Evolutionary conservation across 2,329 filamentous ascomycete genomes (phyloP), one percentile per base, ranked within the genome.

Genomic region (Cladophialophora immunda): DNA sequence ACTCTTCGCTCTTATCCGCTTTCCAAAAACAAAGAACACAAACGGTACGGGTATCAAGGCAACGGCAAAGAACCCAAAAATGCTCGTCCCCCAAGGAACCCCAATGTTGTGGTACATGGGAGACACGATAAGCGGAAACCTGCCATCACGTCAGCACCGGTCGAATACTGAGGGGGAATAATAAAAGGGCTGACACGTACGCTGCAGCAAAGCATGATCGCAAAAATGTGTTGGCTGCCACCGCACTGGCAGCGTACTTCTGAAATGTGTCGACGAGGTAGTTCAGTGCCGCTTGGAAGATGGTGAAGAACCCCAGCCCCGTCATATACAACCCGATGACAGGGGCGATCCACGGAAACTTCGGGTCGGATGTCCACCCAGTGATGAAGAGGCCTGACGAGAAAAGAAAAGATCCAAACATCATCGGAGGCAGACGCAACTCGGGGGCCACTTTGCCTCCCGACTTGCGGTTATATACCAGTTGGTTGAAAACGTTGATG

Each of bases 361-460:
- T 69, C 2, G 67, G 68, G 64, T 80, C 82, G 50, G 85, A 83
- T 1, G 86, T 87, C 86, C 86, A 88, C 0, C 85, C 86, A 60
- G 87, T 85, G 84, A 85, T 86, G 75, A 88, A 87, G 4, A 88
- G 78, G 7, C 85, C 83, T 41, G 85, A 75, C 6, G 38, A n/a
- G 47, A 90, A 80, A 19, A 78, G 76, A 45, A 86, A 78, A 64
- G 79, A 81, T 27, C 83, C 83, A 2, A 84, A 68, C 71, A 86
- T 83, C 64, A 80, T 81, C 8, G 84, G 81, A 1, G 84, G 82
- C 3, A 87, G 75, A 56, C 83, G 84, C 56, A 83, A 83, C 76
- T 89, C 87, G 62, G 74, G 76, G 8, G 76, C 67, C 3, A 69
- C 67, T 47, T 68, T 65, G 22, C 70, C 70, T 4, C 62, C 71